phyloP scores from a whole-genome alignment of 768 basidiomycete species.

The Mycena chlorophos region DNA sequence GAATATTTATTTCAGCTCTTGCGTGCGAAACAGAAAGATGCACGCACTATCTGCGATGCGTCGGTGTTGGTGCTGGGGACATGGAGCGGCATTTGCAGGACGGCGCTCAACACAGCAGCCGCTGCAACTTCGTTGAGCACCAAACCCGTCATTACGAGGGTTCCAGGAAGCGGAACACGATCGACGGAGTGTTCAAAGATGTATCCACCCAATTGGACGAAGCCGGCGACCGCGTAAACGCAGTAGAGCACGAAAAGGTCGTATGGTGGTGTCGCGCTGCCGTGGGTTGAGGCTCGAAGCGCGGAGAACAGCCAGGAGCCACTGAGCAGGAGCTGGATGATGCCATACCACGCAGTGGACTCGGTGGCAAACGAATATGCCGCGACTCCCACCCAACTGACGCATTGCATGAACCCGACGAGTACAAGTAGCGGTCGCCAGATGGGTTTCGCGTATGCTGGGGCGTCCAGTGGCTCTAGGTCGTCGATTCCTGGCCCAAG shows the following conservation, averaged over 20 bases:
- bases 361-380: conserved; percentile 1
- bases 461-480: not conserved
- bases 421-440: not conserved
- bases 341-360: not conserved
- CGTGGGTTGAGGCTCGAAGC: not conserved
- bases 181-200: not conserved
- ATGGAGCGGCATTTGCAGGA: conserved; percentile 30
- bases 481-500: not conserved
- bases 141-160: not conserved
- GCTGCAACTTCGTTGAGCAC: not conserved
- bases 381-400: not conserved
- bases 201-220: not conserved
- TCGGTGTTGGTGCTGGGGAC: conserved; percentile 48
- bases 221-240: not conserved
- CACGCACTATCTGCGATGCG: conserved; percentile 50
- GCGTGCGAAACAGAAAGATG: not conserved
- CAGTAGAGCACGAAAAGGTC: not conserved
- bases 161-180: not conserved
- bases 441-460: not conserved
- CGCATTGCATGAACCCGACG: not conserved
- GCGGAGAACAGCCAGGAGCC: not conserved
- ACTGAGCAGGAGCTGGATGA: not conserved
- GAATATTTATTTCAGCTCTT: not conserved
- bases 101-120: not conserved
- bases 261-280: not conserved